Evolutionary conservation across 148 eudicot genomes (phyloP).

Genomic region (Vaccinium vitisidaea): DNA sequence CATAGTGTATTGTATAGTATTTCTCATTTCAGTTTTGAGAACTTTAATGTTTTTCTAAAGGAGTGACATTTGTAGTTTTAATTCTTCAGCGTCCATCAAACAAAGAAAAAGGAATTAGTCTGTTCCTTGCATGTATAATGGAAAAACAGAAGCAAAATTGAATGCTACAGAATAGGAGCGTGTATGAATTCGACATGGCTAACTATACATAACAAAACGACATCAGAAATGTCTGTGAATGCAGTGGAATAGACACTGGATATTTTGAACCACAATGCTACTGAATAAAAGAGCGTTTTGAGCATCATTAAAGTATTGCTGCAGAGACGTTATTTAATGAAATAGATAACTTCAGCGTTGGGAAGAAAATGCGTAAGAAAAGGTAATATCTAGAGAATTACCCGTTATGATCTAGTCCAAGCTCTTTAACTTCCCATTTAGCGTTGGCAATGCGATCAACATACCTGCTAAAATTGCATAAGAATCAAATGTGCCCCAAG

Average conservation of each 20-base stretch:
- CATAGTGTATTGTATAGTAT: background rate
- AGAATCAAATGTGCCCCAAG: slow-evolving; percentile 14
- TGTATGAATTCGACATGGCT: background rate
- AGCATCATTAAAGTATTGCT: background rate
- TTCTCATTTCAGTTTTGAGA: background rate
- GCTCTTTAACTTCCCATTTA: slow-evolving; percentile 95
- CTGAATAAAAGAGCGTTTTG: slow-evolving; percentile 8
- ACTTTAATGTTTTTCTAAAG: background rate
- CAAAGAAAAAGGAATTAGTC: background rate
- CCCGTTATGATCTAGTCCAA: slow-evolving; percentile 97
- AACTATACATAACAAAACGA: background rate
- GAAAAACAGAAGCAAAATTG: background rate
- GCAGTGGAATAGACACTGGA: background rate
- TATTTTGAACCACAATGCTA: background rate
- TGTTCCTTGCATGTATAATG: background rate
- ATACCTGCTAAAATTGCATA: slow-evolving; percentile 53
- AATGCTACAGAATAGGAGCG: background rate
- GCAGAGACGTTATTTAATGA: background rate
- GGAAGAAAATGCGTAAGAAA: background rate
- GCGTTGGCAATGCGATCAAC: slow-evolving; percentile 80
- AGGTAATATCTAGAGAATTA: slow-evolving; percentile 26
- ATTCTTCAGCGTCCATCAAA: background rate
- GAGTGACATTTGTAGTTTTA: background rate
- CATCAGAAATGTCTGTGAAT: background rate
- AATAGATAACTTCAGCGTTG: background rate